phyloP scores from a whole-genome alignment of 352 stramenopile genomes.

The Pythium angustatum region DNA sequence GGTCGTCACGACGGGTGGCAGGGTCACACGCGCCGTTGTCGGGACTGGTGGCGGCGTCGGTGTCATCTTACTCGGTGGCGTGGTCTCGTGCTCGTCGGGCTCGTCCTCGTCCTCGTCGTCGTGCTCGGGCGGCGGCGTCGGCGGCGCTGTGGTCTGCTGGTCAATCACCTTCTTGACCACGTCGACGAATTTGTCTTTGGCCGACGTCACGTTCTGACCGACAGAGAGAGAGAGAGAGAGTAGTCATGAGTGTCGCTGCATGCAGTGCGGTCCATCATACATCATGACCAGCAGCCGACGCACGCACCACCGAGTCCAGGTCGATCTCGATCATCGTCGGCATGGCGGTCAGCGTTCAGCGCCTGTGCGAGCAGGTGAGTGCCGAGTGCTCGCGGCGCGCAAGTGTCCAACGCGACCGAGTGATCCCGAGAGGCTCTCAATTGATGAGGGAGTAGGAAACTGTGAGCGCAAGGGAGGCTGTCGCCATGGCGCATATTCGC shows the following conservation, averaged over 20 bases:
- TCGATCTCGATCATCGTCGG: background rate
- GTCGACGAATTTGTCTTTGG: conserved; percentile 9
- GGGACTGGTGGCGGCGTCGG: background rate
- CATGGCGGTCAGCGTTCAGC: no score
- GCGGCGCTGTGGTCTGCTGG: background rate
- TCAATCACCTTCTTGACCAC: conserved; percentile 13
- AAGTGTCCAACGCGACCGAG: background rate
- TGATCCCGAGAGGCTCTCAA: conserved; percentile 1
- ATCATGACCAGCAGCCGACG: background rate
- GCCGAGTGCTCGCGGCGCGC: background rate
- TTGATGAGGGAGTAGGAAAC: no score
- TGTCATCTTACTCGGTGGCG: background rate
- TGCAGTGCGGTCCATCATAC: background rate
- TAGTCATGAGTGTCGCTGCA: background rate
- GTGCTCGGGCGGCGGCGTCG: background rate
- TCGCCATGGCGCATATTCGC: background rate
- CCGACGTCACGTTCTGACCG: background rate
- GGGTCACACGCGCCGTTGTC: background rate
- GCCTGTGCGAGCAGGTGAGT: background rate
- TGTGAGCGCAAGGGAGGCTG: background rate
- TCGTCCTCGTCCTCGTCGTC: conserved; percentile 3
- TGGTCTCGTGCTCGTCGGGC: background rate
- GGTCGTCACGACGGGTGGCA: background rate
- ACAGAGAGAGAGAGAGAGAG: background rate
- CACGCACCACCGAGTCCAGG: conserved; percentile 5